A percentile compares a stretch with the other conserved stretches of the same genome.
These are phyloP conservation scores for Gaeumannomyces sp. DNA, from an alignment of 2,329 filamentous ascomycete species.

Conservation along the genomic window DNA sequence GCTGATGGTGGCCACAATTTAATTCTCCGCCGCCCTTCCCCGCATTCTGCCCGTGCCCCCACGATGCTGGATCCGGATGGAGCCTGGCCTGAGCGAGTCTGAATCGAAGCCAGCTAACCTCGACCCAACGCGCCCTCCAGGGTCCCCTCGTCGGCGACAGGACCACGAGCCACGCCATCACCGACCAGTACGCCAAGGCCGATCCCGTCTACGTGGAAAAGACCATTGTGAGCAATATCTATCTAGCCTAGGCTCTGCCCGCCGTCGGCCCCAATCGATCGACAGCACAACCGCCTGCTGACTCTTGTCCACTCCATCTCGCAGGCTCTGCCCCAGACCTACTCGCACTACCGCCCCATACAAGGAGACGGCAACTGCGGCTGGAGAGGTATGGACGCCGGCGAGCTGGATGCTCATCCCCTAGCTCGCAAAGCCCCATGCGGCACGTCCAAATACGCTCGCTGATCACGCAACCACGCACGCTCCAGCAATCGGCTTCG, in stretches of 20 bases:
- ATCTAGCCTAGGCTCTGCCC: neutral
- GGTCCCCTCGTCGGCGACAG: constrained; percentile 77
- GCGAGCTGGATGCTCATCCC: neutral
- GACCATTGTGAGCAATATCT: constrained; percentile 60
- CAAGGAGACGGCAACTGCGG: constrained; percentile 94
- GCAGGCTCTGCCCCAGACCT: constrained; percentile 73
- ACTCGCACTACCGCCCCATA: constrained; percentile 80
- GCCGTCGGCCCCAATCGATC: neutral
- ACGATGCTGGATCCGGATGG: constrained; percentile 1
- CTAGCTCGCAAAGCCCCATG: too few species aligned
- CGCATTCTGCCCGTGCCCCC: constrained; percentile 10
- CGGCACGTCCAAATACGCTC: too few species aligned
- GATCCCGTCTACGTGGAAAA: constrained; percentile 82
- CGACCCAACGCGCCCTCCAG: constrained; percentile 39
- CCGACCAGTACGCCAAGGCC: constrained; percentile 80
- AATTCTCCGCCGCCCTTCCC: constrained; percentile 6
- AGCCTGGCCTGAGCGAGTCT: too few species aligned
- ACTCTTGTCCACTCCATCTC: neutral
- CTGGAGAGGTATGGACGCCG: constrained; percentile 76
- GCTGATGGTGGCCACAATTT: neutral
- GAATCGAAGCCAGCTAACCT: constrained; percentile 5
- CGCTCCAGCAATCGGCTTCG: constrained; percentile 74
- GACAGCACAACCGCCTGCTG: too few species aligned
- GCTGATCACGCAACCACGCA: neutral
- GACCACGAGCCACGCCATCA: constrained; percentile 69